Evolutionary conservation across 73 alveolate species (phyloP).

Genomic region (Uronychia setigera): DNA sequence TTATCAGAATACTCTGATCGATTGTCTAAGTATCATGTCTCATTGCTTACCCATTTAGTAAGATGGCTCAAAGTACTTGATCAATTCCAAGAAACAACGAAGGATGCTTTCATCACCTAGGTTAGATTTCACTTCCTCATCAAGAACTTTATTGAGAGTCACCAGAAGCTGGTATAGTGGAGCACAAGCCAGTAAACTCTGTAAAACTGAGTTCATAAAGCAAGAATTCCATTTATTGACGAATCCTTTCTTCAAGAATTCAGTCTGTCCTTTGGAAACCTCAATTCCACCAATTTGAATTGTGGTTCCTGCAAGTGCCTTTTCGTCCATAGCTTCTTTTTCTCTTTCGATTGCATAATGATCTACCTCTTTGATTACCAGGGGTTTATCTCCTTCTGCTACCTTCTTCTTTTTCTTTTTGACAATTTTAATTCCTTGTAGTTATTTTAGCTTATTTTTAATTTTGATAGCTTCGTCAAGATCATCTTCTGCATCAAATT

Average conservation of each 20-base stretch:
- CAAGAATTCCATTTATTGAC: conserved; percentile 42
- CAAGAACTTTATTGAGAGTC: conserved; percentile 15
- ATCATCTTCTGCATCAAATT: conserved; percentile 29
- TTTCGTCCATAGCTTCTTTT: conserved; percentile 4
- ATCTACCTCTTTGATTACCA: conserved; percentile 13
- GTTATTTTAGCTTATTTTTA: conserved; percentile 18
- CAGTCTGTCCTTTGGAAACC: conserved; percentile 27
- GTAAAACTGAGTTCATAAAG: conserved; percentile 50
- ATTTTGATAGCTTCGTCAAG: conserved; percentile 22
- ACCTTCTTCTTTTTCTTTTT: conserved; percentile 42
- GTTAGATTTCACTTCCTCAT: not conserved
- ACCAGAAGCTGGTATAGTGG: conserved; percentile 47
- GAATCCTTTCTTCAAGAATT: conserved; percentile 47
- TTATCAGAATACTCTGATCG: conserved; percentile 31
- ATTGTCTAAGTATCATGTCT: conserved; percentile 5
- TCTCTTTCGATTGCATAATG: not conserved
- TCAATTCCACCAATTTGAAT: conserved; percentile 6
- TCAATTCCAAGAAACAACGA: not conserved
- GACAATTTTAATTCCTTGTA: not conserved
- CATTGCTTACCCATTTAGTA: not conserved
- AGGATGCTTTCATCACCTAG: not conserved
- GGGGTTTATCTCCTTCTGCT: conserved; percentile 20
- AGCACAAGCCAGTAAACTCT: conserved; percentile 35
- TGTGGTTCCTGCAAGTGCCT: conserved; percentile 15
- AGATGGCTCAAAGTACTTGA: conserved; percentile 11